Conservation (phyloP, 2,329 filamentous ascomycete genomes). For the Aspergillus felis region DNA sequence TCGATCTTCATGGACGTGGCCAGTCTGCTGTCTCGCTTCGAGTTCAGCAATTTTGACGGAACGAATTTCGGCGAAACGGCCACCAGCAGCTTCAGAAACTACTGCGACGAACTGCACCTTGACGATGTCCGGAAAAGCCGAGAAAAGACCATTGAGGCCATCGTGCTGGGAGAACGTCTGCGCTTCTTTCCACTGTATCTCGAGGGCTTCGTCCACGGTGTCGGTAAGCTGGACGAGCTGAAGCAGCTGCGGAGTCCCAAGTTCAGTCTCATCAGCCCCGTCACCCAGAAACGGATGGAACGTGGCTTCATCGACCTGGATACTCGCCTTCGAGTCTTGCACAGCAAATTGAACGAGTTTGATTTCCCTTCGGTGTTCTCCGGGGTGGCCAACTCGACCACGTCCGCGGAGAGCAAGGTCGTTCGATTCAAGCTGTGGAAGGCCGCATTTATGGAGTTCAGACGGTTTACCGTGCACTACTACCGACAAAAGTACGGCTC, state of each 20-base stretch:
- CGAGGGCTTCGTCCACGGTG: conserved; percentile 86
- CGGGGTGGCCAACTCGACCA: conserved; percentile 80
- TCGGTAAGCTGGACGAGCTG: conserved; percentile 74
- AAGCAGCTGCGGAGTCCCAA: conserved; percentile 66
- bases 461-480: conserved; percentile 67
- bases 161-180: conserved; percentile 87
- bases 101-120: conserved; percentile 71
- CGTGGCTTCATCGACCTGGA: conserved; percentile 76
- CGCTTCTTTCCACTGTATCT: conserved; percentile 77
- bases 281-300: conserved; percentile 75
- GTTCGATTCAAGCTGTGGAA: conserved; percentile 85
- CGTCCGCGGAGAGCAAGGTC: conserved; percentile 68
- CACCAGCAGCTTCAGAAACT: conserved; percentile 50
- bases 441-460: conserved; percentile 67
- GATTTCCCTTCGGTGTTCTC: conserved; percentile 88
- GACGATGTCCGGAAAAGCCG: conserved; percentile 76
- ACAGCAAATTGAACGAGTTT: conserved; percentile 74
- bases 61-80: conserved; percentile 62
- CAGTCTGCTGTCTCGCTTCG: conserved; percentile 53
- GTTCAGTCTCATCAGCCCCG: conserved; percentile 64
- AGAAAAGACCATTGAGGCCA: conserved; percentile 83
- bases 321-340: conserved; percentile 66
- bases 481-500: conserved; percentile 66
- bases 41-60: conserved; percentile 59
- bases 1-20: conserved; percentile 60